A percentile compares a stretch with the other conserved stretches of the same genome.
These are phyloP conservation scores for Camelina laxa DNA, from an alignment of 345 rosid genomes.

Conservation along the genomic window DNA sequence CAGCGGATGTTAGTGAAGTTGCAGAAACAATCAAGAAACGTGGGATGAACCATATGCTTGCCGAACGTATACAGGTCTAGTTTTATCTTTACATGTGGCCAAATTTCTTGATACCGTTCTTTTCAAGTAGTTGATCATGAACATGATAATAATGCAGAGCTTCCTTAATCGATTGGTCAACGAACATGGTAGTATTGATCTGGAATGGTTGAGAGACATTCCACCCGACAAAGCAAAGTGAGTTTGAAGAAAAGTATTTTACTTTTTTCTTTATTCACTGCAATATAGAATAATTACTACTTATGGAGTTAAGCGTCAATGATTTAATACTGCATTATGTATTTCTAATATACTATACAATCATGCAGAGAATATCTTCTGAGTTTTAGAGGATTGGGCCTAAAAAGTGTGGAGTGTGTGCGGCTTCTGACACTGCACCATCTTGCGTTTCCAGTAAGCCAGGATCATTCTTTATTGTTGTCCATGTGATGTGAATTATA, in stretches of 20 bases:
- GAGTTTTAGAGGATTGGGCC: slow-evolving; percentile 83
- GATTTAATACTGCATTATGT: neutral
- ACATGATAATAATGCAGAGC: slow-evolving; percentile 58
- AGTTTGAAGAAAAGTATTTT: slow-evolving; percentile 37
- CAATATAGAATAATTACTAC: neutral
- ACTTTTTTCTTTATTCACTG: neutral
- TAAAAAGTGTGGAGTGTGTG: slow-evolving; percentile 98
- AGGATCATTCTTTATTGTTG: neutral
- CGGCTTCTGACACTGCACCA: slow-evolving; percentile 96
- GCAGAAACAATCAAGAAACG: slow-evolving; percentile 80
- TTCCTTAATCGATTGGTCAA: slow-evolving; percentile 73
- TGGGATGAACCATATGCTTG: slow-evolving; percentile 91
- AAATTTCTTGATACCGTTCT: neutral
- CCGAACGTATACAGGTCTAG: slow-evolving; percentile 82
- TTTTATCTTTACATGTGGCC: neutral
- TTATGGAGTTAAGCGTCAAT: slow-evolving; percentile 14
- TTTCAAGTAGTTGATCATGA: slow-evolving; percentile 21
- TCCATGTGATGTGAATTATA: slow-evolving; percentile 9
- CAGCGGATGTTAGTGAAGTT: slow-evolving; percentile 60
- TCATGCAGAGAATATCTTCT: slow-evolving; percentile 79
- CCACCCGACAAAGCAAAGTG: slow-evolving; percentile 97
- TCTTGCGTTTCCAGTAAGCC: slow-evolving; percentile 96
- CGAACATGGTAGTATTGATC: slow-evolving; percentile 79
- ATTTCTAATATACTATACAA: slow-evolving; percentile 33
- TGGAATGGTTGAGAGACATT: slow-evolving; percentile 95